Percentiles rank a stretch among this genome's conserved stretches.
These are phyloP conservation scores for Oemleria cerasiformis DNA, from an alignment of 306 rosid genomes.

Conservation along the genomic window DNA sequence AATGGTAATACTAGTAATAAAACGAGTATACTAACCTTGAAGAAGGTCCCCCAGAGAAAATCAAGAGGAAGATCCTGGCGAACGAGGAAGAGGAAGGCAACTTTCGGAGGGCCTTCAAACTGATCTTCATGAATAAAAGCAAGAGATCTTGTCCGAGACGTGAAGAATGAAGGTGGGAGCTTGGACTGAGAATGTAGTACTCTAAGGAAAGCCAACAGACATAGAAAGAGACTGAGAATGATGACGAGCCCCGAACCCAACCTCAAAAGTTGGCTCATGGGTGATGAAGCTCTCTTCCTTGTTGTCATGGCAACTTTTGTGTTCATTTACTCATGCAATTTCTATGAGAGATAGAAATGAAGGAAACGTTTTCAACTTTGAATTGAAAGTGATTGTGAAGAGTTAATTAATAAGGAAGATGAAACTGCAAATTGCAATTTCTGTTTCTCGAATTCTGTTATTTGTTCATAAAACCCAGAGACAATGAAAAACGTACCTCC, in stretches of 20 bases:
- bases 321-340: conserved; percentile 3
- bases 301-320: conserved; percentile 17
- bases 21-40: conserved; percentile 18
- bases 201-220: conserved; percentile 21
- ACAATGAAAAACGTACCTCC: neutral
- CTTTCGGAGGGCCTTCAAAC: conserved; percentile 22
- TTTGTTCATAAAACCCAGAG: neutral
- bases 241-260: conserved; percentile 5
- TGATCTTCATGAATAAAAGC: neutral
- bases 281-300: conserved; percentile 24
- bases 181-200: conserved; percentile 21
- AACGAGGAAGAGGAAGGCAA: conserved; percentile 25
- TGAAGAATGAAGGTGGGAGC: conserved; percentile 12
- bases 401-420: neutral
- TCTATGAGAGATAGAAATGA: neutral
- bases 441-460: conserved; percentile 17
- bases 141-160: neutral
- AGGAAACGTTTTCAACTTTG: neutral
- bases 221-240: conserved; percentile 7
- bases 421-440: conserved; percentile 6
- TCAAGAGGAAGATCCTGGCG: conserved; percentile 25
- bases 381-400: neutral
- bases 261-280: neutral
- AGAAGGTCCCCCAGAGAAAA: conserved; percentile 28
- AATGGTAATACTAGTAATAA: too few species aligned